Base-by-base conservation (phyloP, 768 basidiomycete species). In the Rhodotorula babjevae region DNA sequence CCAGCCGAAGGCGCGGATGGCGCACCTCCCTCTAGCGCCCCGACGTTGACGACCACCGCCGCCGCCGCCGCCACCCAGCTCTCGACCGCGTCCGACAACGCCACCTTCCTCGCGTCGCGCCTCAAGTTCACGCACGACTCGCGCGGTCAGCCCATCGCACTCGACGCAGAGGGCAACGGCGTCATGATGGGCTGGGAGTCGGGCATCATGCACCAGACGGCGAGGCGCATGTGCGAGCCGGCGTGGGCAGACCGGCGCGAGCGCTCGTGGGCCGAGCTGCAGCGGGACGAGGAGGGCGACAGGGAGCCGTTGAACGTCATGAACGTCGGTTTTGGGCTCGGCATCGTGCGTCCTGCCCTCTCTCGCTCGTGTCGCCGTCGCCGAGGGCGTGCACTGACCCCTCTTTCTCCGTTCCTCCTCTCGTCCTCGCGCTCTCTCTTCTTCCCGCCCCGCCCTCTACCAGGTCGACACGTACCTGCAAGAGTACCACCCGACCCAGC, bases 111-210 rank as follows among this genome's bases (percentile, higher is more conserved):
- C 29, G 79, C 85, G 4, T 89, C 91, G 4, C 84, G 82, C 64
- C 82, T 98, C 53, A 83, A 84, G 50, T 98, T 87, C 81, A 85
- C 84, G 18, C 84, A 81, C 47, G 93, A 95, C 79, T 83, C 85
- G 46, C 80, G 85, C 49, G 92, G 90, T 3, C 92, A 93, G 80
- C 89, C 92, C 62, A 86, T 96, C 31, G 96, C 93, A 72, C 81
- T 91, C 23, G 87, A 87, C 42, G 84, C 81, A 14, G 88, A 89
- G 74, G 89, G 93, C 70, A 86, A 94, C n/a, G 92, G 93, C 21
- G 95, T 99, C 11, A 99, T 99, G 96, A 99, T 99, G 96, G 92
- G 93, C 2, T 99, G 96, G 96, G 96, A 99, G 81, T 82, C 82
- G 58, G 85, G 82, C 15, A 91, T 98, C 78, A 98, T 98, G 96